Conservation (phyloP, 2,329 filamentous ascomycete genomes). For the Calonectria pauciramosa region DNA sequence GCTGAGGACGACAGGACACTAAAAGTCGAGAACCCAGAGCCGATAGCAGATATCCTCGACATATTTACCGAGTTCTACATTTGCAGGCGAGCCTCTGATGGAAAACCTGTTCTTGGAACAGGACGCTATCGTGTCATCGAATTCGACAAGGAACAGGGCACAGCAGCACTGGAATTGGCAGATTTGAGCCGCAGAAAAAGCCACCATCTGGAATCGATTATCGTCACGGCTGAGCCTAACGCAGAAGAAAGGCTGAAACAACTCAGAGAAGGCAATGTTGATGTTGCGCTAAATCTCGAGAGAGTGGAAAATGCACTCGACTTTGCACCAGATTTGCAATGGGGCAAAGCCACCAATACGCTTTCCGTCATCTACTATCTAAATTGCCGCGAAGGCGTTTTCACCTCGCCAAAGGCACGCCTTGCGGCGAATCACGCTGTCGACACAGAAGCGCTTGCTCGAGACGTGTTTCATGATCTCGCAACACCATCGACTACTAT, state of each 20-base stretch:
- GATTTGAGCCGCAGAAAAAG: not conserved
- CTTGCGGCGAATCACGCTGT: not conserved
- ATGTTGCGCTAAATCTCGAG: conserved; percentile 14
- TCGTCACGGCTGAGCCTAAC: not conserved
- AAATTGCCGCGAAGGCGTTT: not conserved
- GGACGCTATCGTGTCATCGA: not conserved
- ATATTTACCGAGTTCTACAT: conserved; percentile 10
- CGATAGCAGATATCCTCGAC: conserved; percentile 1
- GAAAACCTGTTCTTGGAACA: not conserved
- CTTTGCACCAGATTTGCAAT: not conserved
- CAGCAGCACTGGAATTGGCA: not conserved
- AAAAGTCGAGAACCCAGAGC: not conserved
- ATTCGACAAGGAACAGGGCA: not conserved
- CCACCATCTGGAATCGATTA: not conserved
- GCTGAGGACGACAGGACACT: not conserved
- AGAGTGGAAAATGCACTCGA: not conserved
- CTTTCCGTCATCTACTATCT: conserved; percentile 11
- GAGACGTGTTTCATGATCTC: not conserved
- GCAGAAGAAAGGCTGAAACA: conserved; percentile 5
- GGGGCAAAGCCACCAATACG: conserved; percentile 2
- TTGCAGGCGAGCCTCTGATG: not conserved
- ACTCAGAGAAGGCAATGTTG: not conserved
- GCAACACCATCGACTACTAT: not conserved
- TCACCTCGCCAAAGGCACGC: not conserved
- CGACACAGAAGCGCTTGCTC: not conserved